Evolutionary conservation across 441 rosid species (phyloP), one percentile per base, ranked within the genome.

Genomic region (Macaranga tanarius): DNA sequence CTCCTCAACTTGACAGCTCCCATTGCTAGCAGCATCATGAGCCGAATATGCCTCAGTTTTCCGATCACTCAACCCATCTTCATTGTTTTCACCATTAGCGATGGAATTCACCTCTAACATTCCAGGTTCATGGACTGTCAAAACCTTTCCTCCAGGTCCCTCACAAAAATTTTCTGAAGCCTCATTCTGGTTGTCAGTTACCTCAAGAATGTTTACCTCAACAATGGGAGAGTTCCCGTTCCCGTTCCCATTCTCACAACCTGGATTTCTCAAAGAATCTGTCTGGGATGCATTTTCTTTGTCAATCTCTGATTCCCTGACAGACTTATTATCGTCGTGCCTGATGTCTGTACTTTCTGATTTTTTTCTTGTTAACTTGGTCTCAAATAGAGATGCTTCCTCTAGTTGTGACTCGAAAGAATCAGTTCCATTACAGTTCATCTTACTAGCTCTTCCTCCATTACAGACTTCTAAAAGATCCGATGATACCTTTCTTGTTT

Each of bases 341-440:
- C 71, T 56, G 75, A 15, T 69, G 22, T 64, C 81, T 52, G 45
- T 75, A 20, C 65, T 66, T 68, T 69, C 84, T n/a, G 72, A 40
- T 76, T 62, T 76, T 51, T 72, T 68, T 58, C 45, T 52, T 38
- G 20, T 38, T 75, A 58, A 28, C 58, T 67, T 55, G 5, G 69
- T 67, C 55, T 69, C 64, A 50, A 78, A 5, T 56, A 64, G 31
- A 11, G 72, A 61, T 60, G 31, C 76, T 70, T 75, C 79, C 62
- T 79, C 75, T 15, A 15, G 50, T 20, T 73, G 72, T 62, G 60
- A 75, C 73, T 72, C 42, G 19, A 75, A n/a, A 31, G 74, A 73
- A 65, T 17, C 28, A 52, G 38, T 75, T 55, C 45, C 56, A 48
- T 22, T 45, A 52, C 67, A 61, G 64, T 62, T 65, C 22, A 28